Percentiles rank a stretch among this genome's conserved stretches.
Conservation (phyloP, 225 moss, liverwort and hornwort species). For the Bryum argenteum region DNA sequence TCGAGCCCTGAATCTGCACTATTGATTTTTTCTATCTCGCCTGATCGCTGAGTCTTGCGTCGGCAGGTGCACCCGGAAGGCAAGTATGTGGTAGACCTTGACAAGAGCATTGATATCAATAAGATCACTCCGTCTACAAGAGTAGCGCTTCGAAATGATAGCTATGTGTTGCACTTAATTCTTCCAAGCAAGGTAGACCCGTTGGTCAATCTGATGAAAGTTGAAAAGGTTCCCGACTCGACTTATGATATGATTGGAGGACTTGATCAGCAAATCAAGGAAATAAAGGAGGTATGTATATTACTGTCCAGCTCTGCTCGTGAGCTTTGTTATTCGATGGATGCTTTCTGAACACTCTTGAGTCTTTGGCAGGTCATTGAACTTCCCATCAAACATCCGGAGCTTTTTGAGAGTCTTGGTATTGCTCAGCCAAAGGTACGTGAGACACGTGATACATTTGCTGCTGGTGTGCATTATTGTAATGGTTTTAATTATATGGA, state of each 20-base stretch:
- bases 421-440: conserved; percentile 97
- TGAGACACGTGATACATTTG: background rate
- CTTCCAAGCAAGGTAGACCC: conserved; percentile 99
- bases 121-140: conserved; percentile 96
- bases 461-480: background rate
- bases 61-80: conserved; percentile 95
- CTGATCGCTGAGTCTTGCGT: conserved; percentile 12
- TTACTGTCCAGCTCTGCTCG: background rate
- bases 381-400: conserved; percentile 98
- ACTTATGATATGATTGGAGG: conserved; percentile 99
- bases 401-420: conserved; percentile 97
- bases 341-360: conserved; percentile 24
- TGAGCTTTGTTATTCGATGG: conserved; percentile 6
- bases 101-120: conserved; percentile 96
- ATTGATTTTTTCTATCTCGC: background rate
- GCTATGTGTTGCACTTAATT: conserved; percentile 94
- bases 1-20: background rate
- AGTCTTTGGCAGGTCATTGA: conserved; percentile 80
- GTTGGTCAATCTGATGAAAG: conserved; percentile 97
- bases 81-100: conserved; percentile 97
- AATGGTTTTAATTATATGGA: background rate
- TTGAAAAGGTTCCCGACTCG: conserved; percentile 98
- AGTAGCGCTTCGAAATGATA: conserved; percentile 97
- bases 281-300: conserved; percentile 84
- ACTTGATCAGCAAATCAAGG: conserved; percentile 97